Evolutionary conservation across 352 stramenopile genomes (phyloP).

Genomic region (Globisporangium heterothallicum): DNA sequence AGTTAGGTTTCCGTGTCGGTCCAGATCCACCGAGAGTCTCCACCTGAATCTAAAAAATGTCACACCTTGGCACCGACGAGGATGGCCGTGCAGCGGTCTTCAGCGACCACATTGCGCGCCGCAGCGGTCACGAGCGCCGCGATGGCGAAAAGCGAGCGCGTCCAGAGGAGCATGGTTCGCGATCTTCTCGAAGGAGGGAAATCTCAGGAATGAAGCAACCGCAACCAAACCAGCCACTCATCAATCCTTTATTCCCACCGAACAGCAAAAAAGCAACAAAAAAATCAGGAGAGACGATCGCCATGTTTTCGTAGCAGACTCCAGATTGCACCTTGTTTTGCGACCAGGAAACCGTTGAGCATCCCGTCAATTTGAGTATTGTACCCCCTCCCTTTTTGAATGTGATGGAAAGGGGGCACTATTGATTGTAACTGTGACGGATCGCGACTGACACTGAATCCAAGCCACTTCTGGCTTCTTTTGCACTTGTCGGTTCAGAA

Average conservation of each 20-base stretch:
- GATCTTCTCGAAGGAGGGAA: background rate
- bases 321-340: background rate
- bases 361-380: no score
- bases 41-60: background rate
- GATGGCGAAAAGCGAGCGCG: slow-evolving; percentile 8
- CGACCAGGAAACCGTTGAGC: no score
- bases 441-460: no score
- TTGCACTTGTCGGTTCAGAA: no score
- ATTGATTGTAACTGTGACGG: no score
- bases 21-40: no score
- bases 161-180: slow-evolving; percentile 5
- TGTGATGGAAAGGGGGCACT: background rate
- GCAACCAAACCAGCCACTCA: background rate
- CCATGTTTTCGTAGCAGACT: no score
- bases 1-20: no score
- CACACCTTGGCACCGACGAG: slow-evolving; percentile 67
- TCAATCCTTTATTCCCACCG: slow-evolving; percentile 5
- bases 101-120: slow-evolving; percentile 15
- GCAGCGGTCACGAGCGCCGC: slow-evolving; percentile 16
- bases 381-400: no score
- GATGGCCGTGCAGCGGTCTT: slow-evolving; percentile 77
- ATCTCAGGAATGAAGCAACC: slow-evolving; percentile 6
- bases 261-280: background rate
- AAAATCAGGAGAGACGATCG: background rate
- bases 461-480: background rate